phyloP scores from a whole-genome alignment of 768 basidiomycete species.

The Kwoniella heveanensis region DNA sequence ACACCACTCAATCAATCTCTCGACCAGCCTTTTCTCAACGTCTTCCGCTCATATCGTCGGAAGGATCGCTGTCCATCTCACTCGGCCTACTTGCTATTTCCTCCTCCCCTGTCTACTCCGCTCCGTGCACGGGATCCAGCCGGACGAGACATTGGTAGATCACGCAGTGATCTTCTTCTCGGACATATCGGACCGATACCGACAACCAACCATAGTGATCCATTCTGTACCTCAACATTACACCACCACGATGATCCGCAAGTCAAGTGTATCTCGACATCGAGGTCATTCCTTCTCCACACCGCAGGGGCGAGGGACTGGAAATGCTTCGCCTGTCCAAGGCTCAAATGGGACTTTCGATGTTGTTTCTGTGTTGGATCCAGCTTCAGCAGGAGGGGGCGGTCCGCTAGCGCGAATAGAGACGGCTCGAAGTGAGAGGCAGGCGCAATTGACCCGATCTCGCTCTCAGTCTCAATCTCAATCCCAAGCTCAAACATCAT shows the following conservation, averaged over 20 bases:
- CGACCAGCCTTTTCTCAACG: too few relatives aligned
- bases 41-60: too few relatives aligned
- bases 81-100: too few relatives aligned
- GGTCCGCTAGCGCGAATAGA: slow-evolving; percentile 37
- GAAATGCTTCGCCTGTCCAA: too few relatives aligned
- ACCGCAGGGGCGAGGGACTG: too few relatives aligned
- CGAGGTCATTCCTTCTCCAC: not conserved
- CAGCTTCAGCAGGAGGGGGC: slow-evolving; percentile 40
- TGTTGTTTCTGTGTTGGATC: slow-evolving; percentile 32
- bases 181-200: not conserved
- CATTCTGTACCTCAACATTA: not conserved
- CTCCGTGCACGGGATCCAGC: too few relatives aligned
- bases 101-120: too few relatives aligned
- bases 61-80: too few relatives aligned
- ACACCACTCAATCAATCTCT: too few relatives aligned
- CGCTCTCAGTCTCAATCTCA: slow-evolving; percentile 5
- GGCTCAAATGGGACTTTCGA: slow-evolving; percentile 11
- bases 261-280: not conserved
- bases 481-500: slow-evolving; percentile 2
- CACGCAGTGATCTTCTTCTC: too few relatives aligned
- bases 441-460: slow-evolving; percentile 17
- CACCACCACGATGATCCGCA: not conserved
- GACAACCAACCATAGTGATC: not conserved
- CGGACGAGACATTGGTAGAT: too few relatives aligned
- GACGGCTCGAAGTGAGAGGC: slow-evolving; percentile 28